A percentile compares a stretch with the other conserved stretches of the same genome.
Evolutionary conservation across 345 rosid species (phyloP).

Genomic region (Brassica incana): DNA sequence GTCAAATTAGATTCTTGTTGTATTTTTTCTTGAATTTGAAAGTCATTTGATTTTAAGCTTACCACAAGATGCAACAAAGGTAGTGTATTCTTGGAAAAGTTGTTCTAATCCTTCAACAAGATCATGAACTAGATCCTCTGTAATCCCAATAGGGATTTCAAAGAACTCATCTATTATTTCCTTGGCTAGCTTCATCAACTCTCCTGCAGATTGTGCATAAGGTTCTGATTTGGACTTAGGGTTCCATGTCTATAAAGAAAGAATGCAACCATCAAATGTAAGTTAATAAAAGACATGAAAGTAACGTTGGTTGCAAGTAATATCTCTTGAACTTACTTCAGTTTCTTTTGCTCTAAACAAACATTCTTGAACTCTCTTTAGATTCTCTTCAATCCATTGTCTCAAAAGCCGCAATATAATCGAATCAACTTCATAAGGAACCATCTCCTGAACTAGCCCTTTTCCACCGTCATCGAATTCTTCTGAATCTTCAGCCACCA

Average conservation of each 20-base stretch:
- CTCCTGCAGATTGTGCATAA: constrained; percentile 71
- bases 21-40: neutral
- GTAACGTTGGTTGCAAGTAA: neutral
- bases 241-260: constrained; percentile 73
- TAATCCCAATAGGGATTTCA: constrained; percentile 73
- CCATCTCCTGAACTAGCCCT: constrained; percentile 73
- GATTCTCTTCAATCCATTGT: constrained; percentile 67
- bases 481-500: constrained; percentile 83
- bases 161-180: constrained; percentile 79
- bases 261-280: neutral
- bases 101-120: constrained; percentile 70
- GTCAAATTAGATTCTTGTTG: too few species aligned
- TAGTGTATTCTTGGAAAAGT: constrained; percentile 66
- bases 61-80: constrained; percentile 86
- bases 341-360: constrained; percentile 64
- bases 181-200: constrained; percentile 59
- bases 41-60: constrained; percentile 1
- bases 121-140: constrained; percentile 69
- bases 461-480: constrained; percentile 91
- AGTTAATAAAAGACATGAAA: neutral
- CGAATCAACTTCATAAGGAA: constrained; percentile 81
- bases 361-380: constrained; percentile 49
- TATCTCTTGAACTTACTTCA: constrained; percentile 52
- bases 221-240: constrained; percentile 95
- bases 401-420: constrained; percentile 53